phyloP scores from a whole-genome alignment of 2,329 filamentous ascomycete species.

The Exophiala spinifera region DNA sequence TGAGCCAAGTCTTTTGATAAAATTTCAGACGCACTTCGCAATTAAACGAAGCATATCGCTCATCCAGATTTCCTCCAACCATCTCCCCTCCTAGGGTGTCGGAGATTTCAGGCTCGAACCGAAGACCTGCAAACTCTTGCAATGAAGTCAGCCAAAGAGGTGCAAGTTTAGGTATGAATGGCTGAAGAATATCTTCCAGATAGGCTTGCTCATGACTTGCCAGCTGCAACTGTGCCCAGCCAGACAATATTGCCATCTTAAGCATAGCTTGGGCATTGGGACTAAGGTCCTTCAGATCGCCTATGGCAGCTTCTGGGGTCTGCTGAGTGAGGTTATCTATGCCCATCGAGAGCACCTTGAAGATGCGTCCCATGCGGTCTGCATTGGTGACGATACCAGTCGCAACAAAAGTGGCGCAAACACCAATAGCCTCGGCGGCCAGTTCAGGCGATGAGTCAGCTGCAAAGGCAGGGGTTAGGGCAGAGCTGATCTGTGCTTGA shows the following conservation, averaged over 20 bases:
- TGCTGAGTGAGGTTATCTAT: conserved; percentile 71
- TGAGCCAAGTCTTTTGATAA: conserved; percentile 96
- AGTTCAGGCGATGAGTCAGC: conserved; percentile 93
- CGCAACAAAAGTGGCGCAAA: conserved; percentile 96
- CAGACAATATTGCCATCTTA: conserved; percentile 93
- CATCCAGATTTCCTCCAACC: conserved; percentile 80
- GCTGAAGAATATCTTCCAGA: conserved; percentile 79
- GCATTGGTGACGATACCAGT: conserved; percentile 97
- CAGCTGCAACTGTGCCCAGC: conserved; percentile 95
- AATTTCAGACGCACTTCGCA: conserved; percentile 90
- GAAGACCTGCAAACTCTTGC: conserved; percentile 84
- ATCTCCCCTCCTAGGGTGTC: conserved; percentile 80
- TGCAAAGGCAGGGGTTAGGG: conserved; percentile 91
- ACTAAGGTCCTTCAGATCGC: conserved; percentile 86
- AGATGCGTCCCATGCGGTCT: conserved; percentile 96
- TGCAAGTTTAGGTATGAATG: conserved; percentile 84
- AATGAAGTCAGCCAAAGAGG: conserved; percentile 92
- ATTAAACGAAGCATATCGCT: conserved; percentile 91
- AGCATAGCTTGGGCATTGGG: conserved; percentile 98
- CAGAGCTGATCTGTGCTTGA: conserved; percentile 95
- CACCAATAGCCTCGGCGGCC: conserved; percentile 91
- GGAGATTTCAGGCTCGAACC: conserved; percentile 96
- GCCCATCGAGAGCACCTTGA: conserved; percentile 86
- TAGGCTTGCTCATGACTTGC: conserved; percentile 91
- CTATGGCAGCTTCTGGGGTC: conserved; percentile 54